Evolutionary conservation across 2,329 filamentous ascomycete genomes (phyloP), one percentile per base, ranked within the genome.

Genomic region (Cladosporium halotolerans): DNA sequence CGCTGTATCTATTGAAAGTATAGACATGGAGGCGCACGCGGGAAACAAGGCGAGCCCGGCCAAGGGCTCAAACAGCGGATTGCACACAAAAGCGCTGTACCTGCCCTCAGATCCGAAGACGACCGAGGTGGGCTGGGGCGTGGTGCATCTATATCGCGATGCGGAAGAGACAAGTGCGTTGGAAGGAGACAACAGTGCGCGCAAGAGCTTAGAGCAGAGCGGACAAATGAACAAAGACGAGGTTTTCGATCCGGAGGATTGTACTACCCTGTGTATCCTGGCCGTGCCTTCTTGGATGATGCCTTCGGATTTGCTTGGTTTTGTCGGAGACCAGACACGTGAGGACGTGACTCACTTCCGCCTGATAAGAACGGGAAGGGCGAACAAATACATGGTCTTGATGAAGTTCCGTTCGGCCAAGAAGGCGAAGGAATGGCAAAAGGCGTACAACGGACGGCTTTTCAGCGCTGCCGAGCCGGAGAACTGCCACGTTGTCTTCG

Each of bases 261-360:
- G 88, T 68, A 93, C 88, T 2, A 95, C 89, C 0, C 72, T 99
- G 13, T 97, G 93, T 69, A 92, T 99, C 58, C 84, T 96, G 28
- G 91, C 92, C 4, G 92, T 99, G 11, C 93, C 93, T 6, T 93
- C 88, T 31, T 97, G 96, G 70, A 86, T 97, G 74, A 89, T 89
- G 7, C 88, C 91, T 0, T 86, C 87, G 6, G 92, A 97, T 65
- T 89, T 99, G 55, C 73, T 97, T 58, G 91, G 89, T 0, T 97
- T 95, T 63, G 82, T 97, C 5, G 93, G 93, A 3, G 88, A 96
- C 67, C 83, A 84, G 66, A 96, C 92, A 68, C 82, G 88, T 67
- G 82, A 87, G 54, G 81, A 91, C 56, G 89, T 99, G 55, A 93
- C 86, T 62, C 93, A 99, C 73, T 96, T 96, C 67, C 80, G 93